Evolutionary conservation across 352 stramenopile species (phyloP).

Genomic region (Pythium plurisporium): DNA sequence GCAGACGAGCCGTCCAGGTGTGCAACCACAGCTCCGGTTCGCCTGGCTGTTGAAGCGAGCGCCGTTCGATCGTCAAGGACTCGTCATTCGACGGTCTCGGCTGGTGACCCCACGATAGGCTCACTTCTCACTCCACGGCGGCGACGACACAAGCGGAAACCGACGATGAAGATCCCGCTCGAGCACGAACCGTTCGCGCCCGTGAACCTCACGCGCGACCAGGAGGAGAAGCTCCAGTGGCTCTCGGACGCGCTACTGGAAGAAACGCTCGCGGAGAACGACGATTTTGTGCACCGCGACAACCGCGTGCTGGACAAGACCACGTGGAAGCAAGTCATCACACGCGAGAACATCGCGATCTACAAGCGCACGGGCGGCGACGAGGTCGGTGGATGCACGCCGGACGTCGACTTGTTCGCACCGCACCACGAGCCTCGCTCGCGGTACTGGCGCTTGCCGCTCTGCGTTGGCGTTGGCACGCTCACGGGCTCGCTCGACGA

Average conservation of each 20-base stretch:
- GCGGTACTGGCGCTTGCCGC: conserved; percentile 22
- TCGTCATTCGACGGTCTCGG: too few species aligned
- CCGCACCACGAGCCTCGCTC: conserved; percentile 8
- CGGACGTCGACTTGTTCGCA: neutral
- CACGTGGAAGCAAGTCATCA: conserved; percentile 32
- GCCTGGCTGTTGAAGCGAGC: too few species aligned
- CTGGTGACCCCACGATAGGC: too few species aligned
- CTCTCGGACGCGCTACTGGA: conserved; percentile 13
- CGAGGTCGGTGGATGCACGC: neutral
- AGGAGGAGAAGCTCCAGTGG: conserved; percentile 15
- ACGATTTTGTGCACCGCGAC: conserved; percentile 19
- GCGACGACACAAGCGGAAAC: too few species aligned
- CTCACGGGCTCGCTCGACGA: conserved; percentile 26
- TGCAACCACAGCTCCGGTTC: too few species aligned
- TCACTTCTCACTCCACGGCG: too few species aligned
- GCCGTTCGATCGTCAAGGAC: too few species aligned
- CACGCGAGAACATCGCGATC: conserved; percentile 26
- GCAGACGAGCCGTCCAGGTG: too few species aligned
- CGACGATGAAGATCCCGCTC: conserved; percentile 29
- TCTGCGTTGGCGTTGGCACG: conserved; percentile 20
- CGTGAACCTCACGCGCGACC: conserved; percentile 18
- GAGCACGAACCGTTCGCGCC: conserved; percentile 20
- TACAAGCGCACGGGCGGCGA: conserved; percentile 25
- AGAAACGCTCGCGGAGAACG: conserved; percentile 25
- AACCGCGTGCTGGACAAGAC: conserved; percentile 24